Conservation (phyloP, 2,329 filamentous ascomycete genomes). For the Pseudogymnoascus sp. region DNA sequence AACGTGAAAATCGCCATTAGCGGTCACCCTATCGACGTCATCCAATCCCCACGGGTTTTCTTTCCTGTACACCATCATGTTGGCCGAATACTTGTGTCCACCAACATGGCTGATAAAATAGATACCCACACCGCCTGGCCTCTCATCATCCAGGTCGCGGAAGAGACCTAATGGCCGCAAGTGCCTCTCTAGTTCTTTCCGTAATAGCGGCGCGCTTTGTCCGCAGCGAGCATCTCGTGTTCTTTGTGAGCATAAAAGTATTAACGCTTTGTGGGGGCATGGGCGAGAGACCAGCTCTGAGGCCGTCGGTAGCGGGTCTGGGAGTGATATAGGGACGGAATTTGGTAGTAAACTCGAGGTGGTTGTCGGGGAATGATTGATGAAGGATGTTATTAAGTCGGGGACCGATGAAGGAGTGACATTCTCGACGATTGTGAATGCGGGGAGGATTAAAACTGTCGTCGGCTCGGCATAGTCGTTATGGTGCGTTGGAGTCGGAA, state of each 20-base stretch:
- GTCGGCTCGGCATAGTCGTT: slow-evolving; percentile 62
- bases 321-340: slow-evolving; percentile 28
- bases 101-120: slow-evolving; percentile 97
- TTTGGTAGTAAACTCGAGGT: slow-evolving; percentile 38
- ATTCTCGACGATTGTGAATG: slow-evolving; percentile 75
- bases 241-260: slow-evolving; percentile 88
- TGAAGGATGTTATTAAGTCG: slow-evolving; percentile 60
- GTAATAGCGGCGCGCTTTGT: slow-evolving; percentile 84
- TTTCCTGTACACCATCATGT: slow-evolving; percentile 81
- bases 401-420: slow-evolving; percentile 70
- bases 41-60: slow-evolving; percentile 29
- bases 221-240: slow-evolving; percentile 94
- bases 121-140: slow-evolving; percentile 86
- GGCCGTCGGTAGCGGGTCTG: slow-evolving; percentile 27
- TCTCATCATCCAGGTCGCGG: slow-evolving; percentile 78
- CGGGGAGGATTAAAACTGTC: slow-evolving; percentile 73
- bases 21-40: slow-evolving; percentile 26
- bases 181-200: slow-evolving; percentile 82
- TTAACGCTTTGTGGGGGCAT: slow-evolving; percentile 76
- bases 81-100: slow-evolving; percentile 93
- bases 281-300: slow-evolving; percentile 49
- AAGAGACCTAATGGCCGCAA: slow-evolving; percentile 76
- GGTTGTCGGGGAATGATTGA: slow-evolving; percentile 69
- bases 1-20: slow-evolving; percentile 20
- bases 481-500: slow-evolving; percentile 66